Evolutionary conservation across 192 early-diverging fungal species (phyloP), one percentile per base, ranked within the genome.

Genomic region (Linnemannia hyalina): DNA sequence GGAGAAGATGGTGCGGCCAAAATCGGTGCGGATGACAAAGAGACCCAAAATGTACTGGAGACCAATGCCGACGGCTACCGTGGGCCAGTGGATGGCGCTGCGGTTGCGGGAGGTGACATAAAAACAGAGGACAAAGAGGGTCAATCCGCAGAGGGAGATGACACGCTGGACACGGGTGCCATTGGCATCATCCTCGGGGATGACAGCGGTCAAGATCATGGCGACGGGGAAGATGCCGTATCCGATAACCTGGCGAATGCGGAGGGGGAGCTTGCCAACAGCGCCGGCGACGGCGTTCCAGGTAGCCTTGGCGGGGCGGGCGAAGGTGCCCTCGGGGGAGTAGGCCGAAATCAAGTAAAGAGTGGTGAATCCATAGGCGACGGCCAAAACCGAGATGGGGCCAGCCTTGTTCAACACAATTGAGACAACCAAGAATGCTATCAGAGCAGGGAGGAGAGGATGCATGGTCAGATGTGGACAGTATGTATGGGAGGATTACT

Each of bases 41-140:
- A 97, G 90, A 40, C 94, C 97, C 75, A 98, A 77, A 47, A 96
- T 76, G 87, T 94, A 95, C 89, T 98, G 96, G 74, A 95, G 44
- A 44, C 96, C 83, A 40, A 94, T 82, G 26, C 95, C 96, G 71
- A 91, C 87, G 29, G 90, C 77, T 18, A 97, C 93, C 4, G 95
- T 96, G 82, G 92, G 92, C 94, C 96, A 96, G 77, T 93, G 90
- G 71, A 98, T 94, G 32, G 86, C 80, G 57, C 82, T 89, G 74
- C 91, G 93, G 84, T 95, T 89, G 74, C 81, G 88, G 32, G 96
- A 98, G 42, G 91, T 90, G 26, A 70, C 74, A 35, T 76, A 89
- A 41, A 95, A 81, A 6, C 88, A 16, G 8, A 70, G 52, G 18
- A 93, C 55, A 38, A 96, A 92, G 42, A 96, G 47, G 36, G 91